Base-by-base conservation (phyloP, 78 protist genomes). In the Protostelium mycophagum region DNA sequence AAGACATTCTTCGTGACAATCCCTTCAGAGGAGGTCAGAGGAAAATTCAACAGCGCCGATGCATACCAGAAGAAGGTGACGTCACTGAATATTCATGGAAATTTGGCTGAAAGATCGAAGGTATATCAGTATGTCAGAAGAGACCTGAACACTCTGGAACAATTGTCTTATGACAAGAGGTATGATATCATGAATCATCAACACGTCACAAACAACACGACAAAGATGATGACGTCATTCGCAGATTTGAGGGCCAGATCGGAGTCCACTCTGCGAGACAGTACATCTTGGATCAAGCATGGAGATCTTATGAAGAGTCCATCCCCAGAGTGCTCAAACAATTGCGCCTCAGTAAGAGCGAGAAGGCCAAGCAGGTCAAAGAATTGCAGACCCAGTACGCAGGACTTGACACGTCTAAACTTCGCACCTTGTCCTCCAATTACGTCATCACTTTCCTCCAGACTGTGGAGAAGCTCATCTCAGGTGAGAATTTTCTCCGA, bases 1-100 rank as follows among this genome's bases (percentile, higher is more conserved):
- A 94, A 94, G 91, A 35, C 93, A 23, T 94, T 90, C 92, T 94
- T 94, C 87, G 96, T 94, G 0, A 91, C 96, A 10, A 34, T 91
- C 35, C 95, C 94, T 63, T 88, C 88, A 36, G 92, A 91, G 38
- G 88, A 89, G 84, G 88, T 92, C 51, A 91, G 91, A 84, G 91
- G 91, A 23, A 85, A 87, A 35, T 87, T 35, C 88, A 84, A 90
- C 16, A 92, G 90, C 73, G 88, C 94, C 86, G 85, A 85, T 35
- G 36, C 87, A 63, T 93, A 51, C 94, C 90, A 88, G 83, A 91
- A 94, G 89, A 88, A 89, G 86, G 28, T 94, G 1, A 31, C 87
- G 31, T 25, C 73, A 25, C 63, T 85, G 86, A 36, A 37, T 16
- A 23, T 23, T 85, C 86, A 16, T 36, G 16, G 36, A 5, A 5